Evolutionary conservation across 352 stramenopile genomes (phyloP).

Genomic region (Globisporangium echinulatum): DNA sequence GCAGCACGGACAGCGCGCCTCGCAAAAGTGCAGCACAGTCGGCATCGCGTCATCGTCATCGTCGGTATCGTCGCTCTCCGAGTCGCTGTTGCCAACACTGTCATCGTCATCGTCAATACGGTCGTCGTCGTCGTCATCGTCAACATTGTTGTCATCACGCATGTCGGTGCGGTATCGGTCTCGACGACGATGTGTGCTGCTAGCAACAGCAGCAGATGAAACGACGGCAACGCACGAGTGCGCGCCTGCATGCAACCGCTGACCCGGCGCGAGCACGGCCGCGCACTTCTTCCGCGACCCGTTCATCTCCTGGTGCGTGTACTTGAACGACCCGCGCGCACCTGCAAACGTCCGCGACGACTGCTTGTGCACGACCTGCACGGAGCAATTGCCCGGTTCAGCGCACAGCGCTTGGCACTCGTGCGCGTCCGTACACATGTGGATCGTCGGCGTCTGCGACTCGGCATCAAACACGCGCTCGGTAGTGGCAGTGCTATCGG

Average conservation of each 20-base stretch:
- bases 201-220: background rate
- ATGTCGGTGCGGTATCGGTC: too few relatives aligned
- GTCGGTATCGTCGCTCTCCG: background rate
- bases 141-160: background rate
- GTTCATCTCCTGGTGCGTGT: conserved; percentile 81
- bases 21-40: conserved; percentile 51
- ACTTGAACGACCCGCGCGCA: conserved; percentile 51
- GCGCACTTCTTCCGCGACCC: conserved; percentile 59
- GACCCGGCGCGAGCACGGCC: conserved; percentile 23
- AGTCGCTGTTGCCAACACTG: background rate
- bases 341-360: conserved; percentile 63
- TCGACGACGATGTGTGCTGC: background rate
- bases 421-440: conserved; percentile 58
- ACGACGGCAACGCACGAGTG: conserved; percentile 39
- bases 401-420: conserved; percentile 46
- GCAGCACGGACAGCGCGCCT: conserved; percentile 62
- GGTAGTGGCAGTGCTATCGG: background rate
- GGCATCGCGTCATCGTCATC: conserved; percentile 8
- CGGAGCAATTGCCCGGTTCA: conserved; percentile 55
- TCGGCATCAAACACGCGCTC: conserved; percentile 30
- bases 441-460: conserved; percentile 32
- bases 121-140: conserved; percentile 5
- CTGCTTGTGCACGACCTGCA: conserved; percentile 66
- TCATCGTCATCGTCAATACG: conserved; percentile 6
- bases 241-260: conserved; percentile 33